Conservation (phyloP, 2,329 filamentous ascomycete species). For the Alternaria gaisen region DNA sequence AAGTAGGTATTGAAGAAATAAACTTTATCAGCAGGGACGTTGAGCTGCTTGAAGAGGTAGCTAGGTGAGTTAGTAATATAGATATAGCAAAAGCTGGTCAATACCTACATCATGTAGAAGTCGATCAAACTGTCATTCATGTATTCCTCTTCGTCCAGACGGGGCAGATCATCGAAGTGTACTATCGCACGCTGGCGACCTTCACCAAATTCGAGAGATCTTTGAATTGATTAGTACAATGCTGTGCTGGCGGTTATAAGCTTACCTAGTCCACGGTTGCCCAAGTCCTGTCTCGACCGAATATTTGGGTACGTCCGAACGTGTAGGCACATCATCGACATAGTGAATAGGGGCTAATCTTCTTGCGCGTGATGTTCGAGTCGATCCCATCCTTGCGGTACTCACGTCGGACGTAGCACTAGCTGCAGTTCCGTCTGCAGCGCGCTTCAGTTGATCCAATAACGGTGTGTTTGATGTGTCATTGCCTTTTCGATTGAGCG, state of each 20-base stretch:
- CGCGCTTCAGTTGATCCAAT: neutral
- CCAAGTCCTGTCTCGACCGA: constrained; percentile 40
- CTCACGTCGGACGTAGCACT: neutral
- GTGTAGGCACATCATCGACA: neutral
- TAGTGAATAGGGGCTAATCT: constrained; percentile 13
- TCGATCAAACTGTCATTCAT: constrained; percentile 92
- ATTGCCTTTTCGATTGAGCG: neutral
- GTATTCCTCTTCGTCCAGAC: constrained; percentile 84
- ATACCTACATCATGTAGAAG: constrained; percentile 75
- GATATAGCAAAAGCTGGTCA: neutral
- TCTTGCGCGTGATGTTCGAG: constrained; percentile 22
- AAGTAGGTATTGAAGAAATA: constrained; percentile 96
- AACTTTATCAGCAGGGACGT: constrained; percentile 66
- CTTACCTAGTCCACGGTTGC: constrained; percentile 37
- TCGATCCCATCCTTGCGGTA: neutral
- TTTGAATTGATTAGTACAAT: constrained; percentile 25
- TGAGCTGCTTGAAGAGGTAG: constrained; percentile 49
- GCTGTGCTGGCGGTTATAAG: neutral
- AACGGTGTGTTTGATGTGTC: constrained; percentile 2
- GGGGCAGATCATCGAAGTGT: constrained; percentile 74
- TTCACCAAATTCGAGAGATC: constrained; percentile 69
- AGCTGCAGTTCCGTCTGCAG: neutral
- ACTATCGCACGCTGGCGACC: constrained; percentile 71
- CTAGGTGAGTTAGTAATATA: constrained; percentile 15
- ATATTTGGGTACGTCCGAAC: constrained; percentile 23